Base-by-base conservation (phyloP, 2,329 filamentous ascomycete genomes). In the Fusarium transvaalense region DNA sequence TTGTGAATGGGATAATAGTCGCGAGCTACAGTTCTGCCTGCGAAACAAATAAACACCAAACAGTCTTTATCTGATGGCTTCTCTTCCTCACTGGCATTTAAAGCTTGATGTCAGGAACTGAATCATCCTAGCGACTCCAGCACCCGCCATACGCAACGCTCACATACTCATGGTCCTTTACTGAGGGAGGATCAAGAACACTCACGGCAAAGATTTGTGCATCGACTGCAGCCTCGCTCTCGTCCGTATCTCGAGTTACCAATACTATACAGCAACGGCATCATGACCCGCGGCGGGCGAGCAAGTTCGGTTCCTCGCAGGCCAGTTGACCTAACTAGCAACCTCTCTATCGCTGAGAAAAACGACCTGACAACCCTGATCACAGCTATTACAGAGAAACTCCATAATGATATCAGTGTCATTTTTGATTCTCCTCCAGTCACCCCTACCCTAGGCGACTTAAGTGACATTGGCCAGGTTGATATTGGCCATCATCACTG, bases 301-400 rank as follows among this genome's bases (percentile, higher is more conserved):
- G 75, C 71, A 56, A 71, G 69, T 48, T 76, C 74, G 60, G 78
- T 73, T 47, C 71, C 74, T 59, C 82, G 81, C 60, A 81, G 83
- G 19, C 79, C 84, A 37, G 81, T 84, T 39, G 86, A 88, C 64
- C 70, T 89, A 64, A 86, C 82, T 53, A 79, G 80, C 27, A 74
- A 86, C 52, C 75, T 89, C 37, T 84, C 77, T 21, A 45, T 76
- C 6, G 78, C 81, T 3, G 85, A 89, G 71, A 84, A 81, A 69
- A 79, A 79, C 32, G 86, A 89, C 59, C 76, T 90, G 39, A 77
- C 80, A n/a, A 78, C 80, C 5, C 80, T 90, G 14, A 76, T 87
- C 59, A 80, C 75, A 27, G 81, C 82, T 45, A 85, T 88, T 64
- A 85, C 84, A 35, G 86, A 89, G 48, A 80, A 80, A 37, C 86